phyloP scores from a whole-genome alignment of 805 yeast genomes.

The Starmera quercuum region DNA sequence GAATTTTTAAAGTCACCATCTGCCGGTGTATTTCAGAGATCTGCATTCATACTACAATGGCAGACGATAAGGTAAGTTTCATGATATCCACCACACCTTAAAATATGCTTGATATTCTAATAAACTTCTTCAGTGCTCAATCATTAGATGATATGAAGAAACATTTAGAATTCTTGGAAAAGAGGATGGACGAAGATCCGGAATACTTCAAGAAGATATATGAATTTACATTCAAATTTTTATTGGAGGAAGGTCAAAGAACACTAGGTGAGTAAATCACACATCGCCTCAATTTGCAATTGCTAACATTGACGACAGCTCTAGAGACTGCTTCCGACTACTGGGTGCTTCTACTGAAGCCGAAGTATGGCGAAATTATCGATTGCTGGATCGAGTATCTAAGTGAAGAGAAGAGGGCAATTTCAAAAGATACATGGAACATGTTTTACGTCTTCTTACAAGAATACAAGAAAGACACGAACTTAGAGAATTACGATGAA shows the following conservation, averaged over 20 bases:
- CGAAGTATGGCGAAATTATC: constrained; percentile 23
- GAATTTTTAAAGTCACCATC: constrained; percentile 59
- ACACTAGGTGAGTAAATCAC: constrained; percentile 26
- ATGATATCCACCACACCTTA: constrained; percentile 9
- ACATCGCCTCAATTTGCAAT: constrained; percentile 10
- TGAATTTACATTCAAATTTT: constrained; percentile 60
- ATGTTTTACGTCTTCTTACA: constrained; percentile 67
- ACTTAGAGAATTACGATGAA: constrained; percentile 58
- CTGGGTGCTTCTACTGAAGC: constrained; percentile 62
- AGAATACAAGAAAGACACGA: constrained; percentile 44
- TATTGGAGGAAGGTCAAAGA: constrained; percentile 53
- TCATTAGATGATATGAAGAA: constrained; percentile 41
- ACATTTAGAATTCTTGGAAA: constrained; percentile 25
- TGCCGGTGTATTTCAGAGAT: constrained; percentile 51
- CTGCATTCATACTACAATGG: constrained; percentile 56
- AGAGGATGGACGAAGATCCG: constrained; percentile 25
- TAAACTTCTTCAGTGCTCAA: constrained; percentile 12
- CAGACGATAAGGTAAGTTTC: constrained; percentile 10
- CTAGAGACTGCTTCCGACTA: constrained; percentile 61
- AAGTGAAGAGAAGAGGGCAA: constrained; percentile 30
- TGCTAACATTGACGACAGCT: constrained; percentile 2
- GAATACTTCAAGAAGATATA: constrained; percentile 52
- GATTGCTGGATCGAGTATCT: constrained; percentile 57
- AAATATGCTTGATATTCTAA: too few relatives aligned
- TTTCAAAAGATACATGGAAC: constrained; percentile 77